Conservation (phyloP, 257 asterid species). For the Plantago ovata region DNA sequence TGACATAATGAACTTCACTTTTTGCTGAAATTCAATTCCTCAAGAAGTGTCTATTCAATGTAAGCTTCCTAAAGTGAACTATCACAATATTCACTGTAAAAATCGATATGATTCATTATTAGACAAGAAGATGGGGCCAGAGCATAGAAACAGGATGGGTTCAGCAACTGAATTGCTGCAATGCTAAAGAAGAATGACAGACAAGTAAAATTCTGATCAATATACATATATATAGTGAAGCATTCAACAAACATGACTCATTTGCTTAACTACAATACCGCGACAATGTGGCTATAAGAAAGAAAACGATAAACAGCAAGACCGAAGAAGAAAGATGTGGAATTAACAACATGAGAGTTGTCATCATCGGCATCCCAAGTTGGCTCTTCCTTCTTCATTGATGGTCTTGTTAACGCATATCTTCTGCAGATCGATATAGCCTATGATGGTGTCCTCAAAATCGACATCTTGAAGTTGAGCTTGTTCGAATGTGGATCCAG, state of each 20-base stretch:
- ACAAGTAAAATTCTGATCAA: neutral
- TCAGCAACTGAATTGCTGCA: neutral
- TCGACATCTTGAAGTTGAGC: conserved; percentile 81
- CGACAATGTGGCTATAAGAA: neutral
- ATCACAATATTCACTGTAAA: too few species aligned
- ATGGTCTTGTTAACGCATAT: conserved; percentile 71
- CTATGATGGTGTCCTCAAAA: conserved; percentile 88
- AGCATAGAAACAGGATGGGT: too few species aligned
- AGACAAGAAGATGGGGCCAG: too few species aligned
- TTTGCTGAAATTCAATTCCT: too few species aligned
- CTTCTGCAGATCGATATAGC: conserved; percentile 87
- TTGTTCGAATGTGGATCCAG: conserved; percentile 77
- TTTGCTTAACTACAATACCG: neutral
- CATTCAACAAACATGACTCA: neutral
- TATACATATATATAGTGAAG: too few species aligned
- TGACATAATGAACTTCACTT: too few species aligned
- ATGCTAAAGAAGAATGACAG: neutral
- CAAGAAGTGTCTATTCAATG: too few species aligned
- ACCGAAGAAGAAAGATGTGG: conserved; percentile 17
- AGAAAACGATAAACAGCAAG: too few species aligned
- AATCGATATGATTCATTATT: too few species aligned
- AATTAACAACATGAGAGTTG: neutral
- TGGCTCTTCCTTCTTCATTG: conserved; percentile 57
- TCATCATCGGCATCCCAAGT: conserved; percentile 73
- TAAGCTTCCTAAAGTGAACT: too few species aligned